phyloP scores from a whole-genome alignment of 768 basidiomycete species.

The Russula vinacea region DNA sequence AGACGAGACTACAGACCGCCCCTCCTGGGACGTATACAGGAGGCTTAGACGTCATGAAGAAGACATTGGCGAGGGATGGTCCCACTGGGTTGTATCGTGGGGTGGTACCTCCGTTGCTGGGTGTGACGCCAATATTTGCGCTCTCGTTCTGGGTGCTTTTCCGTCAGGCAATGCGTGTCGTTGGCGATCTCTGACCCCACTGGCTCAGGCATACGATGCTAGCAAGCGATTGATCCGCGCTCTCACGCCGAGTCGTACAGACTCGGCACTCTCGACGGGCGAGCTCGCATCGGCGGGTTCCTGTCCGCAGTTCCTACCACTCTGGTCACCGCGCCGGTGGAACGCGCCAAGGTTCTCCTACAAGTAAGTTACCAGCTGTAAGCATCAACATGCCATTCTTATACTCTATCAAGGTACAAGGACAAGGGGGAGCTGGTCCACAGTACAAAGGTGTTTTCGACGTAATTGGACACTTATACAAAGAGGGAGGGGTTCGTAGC shows the following conservation, averaged over 20 bases:
- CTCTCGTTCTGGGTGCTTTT: conserved; percentile 89
- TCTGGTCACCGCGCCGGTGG: conserved; percentile 90
- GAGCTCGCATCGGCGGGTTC: conserved; percentile 95
- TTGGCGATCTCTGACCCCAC: conserved; percentile 4
- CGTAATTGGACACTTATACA: conserved; percentile 86
- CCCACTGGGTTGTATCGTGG: conserved; percentile 84
- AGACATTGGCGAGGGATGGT: conserved; percentile 89
- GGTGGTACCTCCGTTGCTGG: conserved; percentile 88
- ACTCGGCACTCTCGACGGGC: conserved; percentile 56
- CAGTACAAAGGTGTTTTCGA: conserved; percentile 90
- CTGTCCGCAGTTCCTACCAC: conserved; percentile 91
- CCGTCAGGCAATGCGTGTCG: background rate
- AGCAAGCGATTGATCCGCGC: conserved; percentile 83
- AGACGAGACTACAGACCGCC: conserved; percentile 95
- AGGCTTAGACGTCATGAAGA: conserved; percentile 89
- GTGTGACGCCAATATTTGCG: conserved; percentile 97
- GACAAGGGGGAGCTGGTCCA: conserved; percentile 67
- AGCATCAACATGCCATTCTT: background rate
- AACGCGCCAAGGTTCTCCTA: conserved; percentile 92
- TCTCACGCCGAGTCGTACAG: conserved; percentile 73
- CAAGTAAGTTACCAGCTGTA: conserved; percentile 53
- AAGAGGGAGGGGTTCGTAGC: conserved; percentile 86
- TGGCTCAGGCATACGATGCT: conserved; percentile 78
- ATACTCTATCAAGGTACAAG: conserved; percentile 87
- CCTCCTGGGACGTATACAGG: conserved; percentile 84